Evolutionary conservation across 1,139 yeast genomes (phyloP).

Genomic region (Yamadazyma blattariae): DNA sequence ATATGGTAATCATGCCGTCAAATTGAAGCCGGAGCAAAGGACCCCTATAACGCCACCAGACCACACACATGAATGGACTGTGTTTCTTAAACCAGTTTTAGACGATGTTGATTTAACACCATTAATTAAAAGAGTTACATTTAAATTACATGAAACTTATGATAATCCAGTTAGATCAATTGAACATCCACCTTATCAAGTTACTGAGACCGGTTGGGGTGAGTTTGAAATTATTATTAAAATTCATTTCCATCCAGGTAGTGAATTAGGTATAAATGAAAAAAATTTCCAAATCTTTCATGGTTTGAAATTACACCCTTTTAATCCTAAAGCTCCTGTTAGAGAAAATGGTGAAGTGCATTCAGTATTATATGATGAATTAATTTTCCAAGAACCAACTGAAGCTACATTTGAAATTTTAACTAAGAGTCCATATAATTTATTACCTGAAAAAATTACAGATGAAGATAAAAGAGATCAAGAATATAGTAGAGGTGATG

Average conservation of each 20-base stretch:
- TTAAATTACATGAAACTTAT: constrained; percentile 93
- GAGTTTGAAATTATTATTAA: constrained; percentile 92
- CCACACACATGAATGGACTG: constrained; percentile 96
- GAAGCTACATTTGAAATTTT: constrained; percentile 78
- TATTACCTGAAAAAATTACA: constrained; percentile 60
- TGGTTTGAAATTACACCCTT: constrained; percentile 89
- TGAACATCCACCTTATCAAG: constrained; percentile 90
- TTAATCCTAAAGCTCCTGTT: constrained; percentile 46
- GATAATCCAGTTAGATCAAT: constrained; percentile 79
- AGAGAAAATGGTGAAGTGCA: constrained; percentile 50
- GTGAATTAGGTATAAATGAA: constrained; percentile 64
- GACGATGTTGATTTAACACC: constrained; percentile 76
- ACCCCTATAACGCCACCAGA: constrained; percentile 79
- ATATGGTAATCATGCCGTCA: constrained; percentile 84
- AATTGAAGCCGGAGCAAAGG: constrained; percentile 56
- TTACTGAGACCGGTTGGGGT: constrained; percentile 99
- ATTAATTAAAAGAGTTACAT: constrained; percentile 84
- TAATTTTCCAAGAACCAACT: constrained; percentile 95
- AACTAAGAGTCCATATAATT: constrained; percentile 71
- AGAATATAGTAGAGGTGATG: constrained; percentile 48
- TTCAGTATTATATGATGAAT: constrained; percentile 80
- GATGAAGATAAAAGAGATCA: constrained; percentile 42
- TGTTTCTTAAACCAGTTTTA: constrained; percentile 81
- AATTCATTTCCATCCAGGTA: constrained; percentile 79
- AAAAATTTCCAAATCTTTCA: constrained; percentile 85